Percentiles rank a stretch among this genome's conserved stretches.
Conservation (phyloP, 2,329 filamentous ascomycete genomes). For the Calonectria pauciramosa region DNA sequence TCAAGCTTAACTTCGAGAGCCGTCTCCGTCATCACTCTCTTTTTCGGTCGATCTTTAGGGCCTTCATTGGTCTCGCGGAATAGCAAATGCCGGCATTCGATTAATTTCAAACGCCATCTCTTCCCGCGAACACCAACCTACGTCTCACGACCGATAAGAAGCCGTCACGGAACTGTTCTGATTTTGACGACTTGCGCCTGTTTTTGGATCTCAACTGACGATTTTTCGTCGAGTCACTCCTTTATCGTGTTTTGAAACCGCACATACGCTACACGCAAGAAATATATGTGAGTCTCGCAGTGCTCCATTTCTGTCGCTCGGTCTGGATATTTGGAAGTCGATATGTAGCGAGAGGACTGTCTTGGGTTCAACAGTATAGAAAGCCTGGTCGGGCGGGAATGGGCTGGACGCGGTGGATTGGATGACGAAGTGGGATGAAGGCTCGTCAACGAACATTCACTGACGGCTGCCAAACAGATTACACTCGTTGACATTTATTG, state of each 20-base stretch:
- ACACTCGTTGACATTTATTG: slow-evolving; percentile 67
- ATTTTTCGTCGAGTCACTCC: slow-evolving; percentile 63
- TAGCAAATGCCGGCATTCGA: slow-evolving; percentile 51
- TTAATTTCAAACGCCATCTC: slow-evolving; percentile 46
- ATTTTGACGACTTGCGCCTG: slow-evolving; percentile 46
- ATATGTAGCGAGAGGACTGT: background rate
- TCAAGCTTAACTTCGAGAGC: slow-evolving; percentile 40
- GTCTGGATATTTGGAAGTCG: background rate
- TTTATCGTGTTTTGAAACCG: slow-evolving; percentile 52
- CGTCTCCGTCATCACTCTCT: slow-evolving; percentile 35
- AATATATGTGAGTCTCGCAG: slow-evolving; percentile 44
- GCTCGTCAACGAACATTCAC: background rate
- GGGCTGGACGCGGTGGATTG: background rate
- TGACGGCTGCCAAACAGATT: slow-evolving; percentile 39
- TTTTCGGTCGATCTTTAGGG: slow-evolving; percentile 44
- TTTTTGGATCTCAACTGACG: slow-evolving; percentile 53
- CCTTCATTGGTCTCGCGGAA: slow-evolving; percentile 48
- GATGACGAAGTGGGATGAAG: background rate
- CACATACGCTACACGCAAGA: slow-evolving; percentile 48
- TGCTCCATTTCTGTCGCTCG: background rate
- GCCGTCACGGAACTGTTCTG: slow-evolving; percentile 38
- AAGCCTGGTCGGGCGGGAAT: background rate
- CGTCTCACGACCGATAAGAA: slow-evolving; percentile 33
- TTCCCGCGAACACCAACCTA: slow-evolving; percentile 34
- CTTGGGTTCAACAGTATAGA: background rate